These are phyloP conservation scores for Ichthyophthirius multifiliis DNA, from an alignment of 169 alveolate species.

Conservation along the genomic window DNA sequence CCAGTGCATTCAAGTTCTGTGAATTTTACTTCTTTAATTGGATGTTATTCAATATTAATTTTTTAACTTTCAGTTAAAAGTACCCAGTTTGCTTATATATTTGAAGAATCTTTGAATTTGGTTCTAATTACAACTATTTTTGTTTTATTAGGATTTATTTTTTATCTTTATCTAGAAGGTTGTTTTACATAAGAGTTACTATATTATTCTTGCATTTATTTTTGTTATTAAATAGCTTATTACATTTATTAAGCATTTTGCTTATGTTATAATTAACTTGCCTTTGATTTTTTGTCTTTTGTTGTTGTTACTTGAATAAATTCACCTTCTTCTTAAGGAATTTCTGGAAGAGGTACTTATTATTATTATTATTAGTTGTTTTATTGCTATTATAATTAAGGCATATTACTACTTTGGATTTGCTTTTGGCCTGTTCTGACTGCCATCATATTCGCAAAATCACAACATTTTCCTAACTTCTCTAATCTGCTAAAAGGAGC, in stretches of 20 bases:
- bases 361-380: no score
- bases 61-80: not conserved
- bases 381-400: no score
- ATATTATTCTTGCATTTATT: not conserved
- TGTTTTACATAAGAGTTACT: not conserved
- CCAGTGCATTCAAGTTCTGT: not conserved
- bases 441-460: not conserved
- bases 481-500: constrained; percentile 8
- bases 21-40: not conserved
- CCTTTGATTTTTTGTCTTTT: not conserved
- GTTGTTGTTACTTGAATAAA: not conserved
- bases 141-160: not conserved
- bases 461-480: not conserved
- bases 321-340: not conserved
- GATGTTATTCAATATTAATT: not conserved
- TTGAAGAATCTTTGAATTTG: not conserved
- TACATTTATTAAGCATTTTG: not conserved
- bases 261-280: not conserved
- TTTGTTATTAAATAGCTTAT: not conserved
- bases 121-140: not conserved
- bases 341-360: not conserved
- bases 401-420: not conserved
- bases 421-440: not conserved
- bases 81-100: not conserved
- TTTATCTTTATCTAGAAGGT: no score